Percentiles rank a stretch among this genome's conserved stretches.
phyloP scores from a whole-genome alignment of 176 grass and related monocot genomes.

The Carex cristatella region DNA sequence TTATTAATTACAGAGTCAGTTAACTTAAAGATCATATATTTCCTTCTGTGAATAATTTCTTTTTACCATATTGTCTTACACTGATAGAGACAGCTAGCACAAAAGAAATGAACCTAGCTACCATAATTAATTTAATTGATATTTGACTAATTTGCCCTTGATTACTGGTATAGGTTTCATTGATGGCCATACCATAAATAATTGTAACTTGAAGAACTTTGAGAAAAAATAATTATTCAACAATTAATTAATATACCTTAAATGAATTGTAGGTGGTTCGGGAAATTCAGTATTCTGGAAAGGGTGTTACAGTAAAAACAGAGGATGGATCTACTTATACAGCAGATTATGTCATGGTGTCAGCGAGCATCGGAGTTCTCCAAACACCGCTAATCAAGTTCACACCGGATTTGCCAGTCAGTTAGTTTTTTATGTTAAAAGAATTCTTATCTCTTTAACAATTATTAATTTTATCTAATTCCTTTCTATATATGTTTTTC shows the following conservation, averaged over 20 bases:
- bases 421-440: slow-evolving; percentile 27
- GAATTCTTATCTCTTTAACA: not conserved
- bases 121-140: too few relatives aligned
- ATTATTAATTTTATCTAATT: not conserved
- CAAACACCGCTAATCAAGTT: slow-evolving; percentile 59
- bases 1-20: too few relatives aligned
- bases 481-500: not conserved
- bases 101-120: too few relatives aligned
- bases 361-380: slow-evolving; percentile 49
- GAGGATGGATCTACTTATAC: slow-evolving; percentile 42
- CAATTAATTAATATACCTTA: too few relatives aligned
- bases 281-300: slow-evolving; percentile 6
- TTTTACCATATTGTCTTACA: too few relatives aligned
- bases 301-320: slow-evolving; percentile 31
- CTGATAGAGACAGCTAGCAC: too few relatives aligned
- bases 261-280: slow-evolving; percentile 33
- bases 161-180: too few relatives aligned
- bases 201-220: not conserved
- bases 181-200: too few relatives aligned
- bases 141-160: too few relatives aligned
- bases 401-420: slow-evolving; percentile 42
- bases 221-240: not conserved
- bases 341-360: slow-evolving; percentile 52
- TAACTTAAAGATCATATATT: too few relatives aligned
- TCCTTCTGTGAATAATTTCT: too few relatives aligned